Evolutionary conservation across 495 filamentous ascomycete genomes (phyloP).

Genomic region (Parachaetomium inaequale): DNA sequence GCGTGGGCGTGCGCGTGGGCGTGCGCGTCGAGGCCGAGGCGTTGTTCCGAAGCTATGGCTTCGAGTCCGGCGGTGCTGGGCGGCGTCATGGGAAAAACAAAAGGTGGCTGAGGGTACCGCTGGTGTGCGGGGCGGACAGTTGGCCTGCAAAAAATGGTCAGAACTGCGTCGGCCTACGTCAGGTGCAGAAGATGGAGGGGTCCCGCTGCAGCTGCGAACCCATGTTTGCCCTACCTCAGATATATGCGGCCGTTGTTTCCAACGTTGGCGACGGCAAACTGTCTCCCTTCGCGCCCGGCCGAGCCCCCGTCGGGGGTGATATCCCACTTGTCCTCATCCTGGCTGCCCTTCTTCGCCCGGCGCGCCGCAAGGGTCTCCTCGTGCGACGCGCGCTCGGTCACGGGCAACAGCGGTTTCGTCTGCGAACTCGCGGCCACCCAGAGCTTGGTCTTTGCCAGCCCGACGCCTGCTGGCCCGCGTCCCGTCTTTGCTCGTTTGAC

Average conservation of each 20-base stretch:
- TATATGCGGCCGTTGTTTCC: conserved; percentile 93
- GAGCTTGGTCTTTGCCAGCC: conserved; percentile 28
- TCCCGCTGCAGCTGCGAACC: not conserved
- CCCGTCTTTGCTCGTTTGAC: conserved; percentile 18
- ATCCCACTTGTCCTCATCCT: conserved; percentile 45
- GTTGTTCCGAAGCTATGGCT: conserved; percentile 37
- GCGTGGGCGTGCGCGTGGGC: conserved; percentile 26
- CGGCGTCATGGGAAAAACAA: conserved; percentile 57
- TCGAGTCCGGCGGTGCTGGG: conserved; percentile 55
- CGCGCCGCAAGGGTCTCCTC: conserved; percentile 33
- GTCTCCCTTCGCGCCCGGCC: conserved; percentile 60
- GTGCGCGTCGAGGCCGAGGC: conserved; percentile 36
- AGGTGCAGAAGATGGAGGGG: not conserved
- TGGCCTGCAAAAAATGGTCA: conserved; percentile 47
- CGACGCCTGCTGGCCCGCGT: conserved; percentile 14
- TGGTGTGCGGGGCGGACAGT: conserved; percentile 55
- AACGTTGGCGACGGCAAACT: conserved; percentile 92
- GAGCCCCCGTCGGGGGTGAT: conserved; percentile 49
- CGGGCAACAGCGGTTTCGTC: conserved; percentile 42
- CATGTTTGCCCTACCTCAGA: conserved; percentile 64
- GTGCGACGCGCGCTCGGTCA: conserved; percentile 41
- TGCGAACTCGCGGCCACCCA: conserved; percentile 28
- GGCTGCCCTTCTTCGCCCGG: conserved; percentile 30
- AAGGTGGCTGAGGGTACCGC: conserved; percentile 56
- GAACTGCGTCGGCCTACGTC: conserved; percentile 4